Evolutionary conservation across 129 eudicot species (phyloP).

Genomic region (Flaveria trinervia): DNA sequence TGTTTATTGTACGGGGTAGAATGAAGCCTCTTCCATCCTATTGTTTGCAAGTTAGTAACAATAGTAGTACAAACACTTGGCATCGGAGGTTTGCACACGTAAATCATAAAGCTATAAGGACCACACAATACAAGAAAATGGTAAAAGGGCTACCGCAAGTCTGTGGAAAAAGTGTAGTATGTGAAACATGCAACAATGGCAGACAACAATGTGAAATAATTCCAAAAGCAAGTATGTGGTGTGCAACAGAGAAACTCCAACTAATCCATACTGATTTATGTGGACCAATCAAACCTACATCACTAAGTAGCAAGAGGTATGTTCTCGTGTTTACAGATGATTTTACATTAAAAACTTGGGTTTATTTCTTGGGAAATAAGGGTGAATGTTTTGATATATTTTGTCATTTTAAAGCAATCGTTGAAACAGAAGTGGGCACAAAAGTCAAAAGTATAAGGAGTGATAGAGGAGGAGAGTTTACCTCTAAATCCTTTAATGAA

Average conservation of each 20-base stretch:
- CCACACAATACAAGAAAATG: neutral
- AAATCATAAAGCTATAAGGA: neutral
- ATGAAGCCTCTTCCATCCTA: neutral
- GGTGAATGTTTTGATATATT: neutral
- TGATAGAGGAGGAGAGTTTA: too few relatives aligned
- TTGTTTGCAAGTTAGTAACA: neutral
- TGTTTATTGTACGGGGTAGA: neutral
- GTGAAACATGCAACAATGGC: neutral
- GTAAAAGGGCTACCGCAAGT: neutral
- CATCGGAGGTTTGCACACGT: neutral
- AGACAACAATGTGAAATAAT: neutral
- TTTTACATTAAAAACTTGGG: too few relatives aligned
- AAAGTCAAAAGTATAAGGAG: neutral
- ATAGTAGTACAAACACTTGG: neutral
- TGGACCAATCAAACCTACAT: neutral
- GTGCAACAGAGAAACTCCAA: neutral
- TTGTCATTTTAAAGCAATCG: neutral
- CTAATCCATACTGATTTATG: too few relatives aligned
- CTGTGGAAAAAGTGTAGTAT: neutral
- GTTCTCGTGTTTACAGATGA: too few relatives aligned
- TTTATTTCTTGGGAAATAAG: too few relatives aligned
- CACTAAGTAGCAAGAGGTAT: too few relatives aligned
- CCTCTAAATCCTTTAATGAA: neutral
- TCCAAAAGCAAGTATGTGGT: neutral
- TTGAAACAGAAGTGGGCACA: neutral